Conservation (phyloP, 176 grass and related monocot genomes). For the Rhynchospora tenuis region DNA sequence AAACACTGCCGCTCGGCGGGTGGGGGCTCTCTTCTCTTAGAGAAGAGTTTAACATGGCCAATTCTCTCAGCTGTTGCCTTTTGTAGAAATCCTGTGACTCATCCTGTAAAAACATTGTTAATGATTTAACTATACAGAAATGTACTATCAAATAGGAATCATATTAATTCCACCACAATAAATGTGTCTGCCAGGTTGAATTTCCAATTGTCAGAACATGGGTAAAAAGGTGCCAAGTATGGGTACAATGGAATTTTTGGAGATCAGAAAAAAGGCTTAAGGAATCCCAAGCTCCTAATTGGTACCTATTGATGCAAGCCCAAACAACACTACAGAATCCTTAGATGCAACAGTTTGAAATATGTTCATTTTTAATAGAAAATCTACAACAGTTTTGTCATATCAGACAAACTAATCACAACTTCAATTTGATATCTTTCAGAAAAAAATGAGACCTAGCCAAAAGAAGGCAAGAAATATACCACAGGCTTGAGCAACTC, state of each 20-base stretch:
- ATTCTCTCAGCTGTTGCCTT: slow-evolving; percentile 85
- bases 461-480: slow-evolving; percentile 12
- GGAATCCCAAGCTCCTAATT: neutral
- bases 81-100: slow-evolving; percentile 95
- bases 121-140: neutral
- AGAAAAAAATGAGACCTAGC: neutral
- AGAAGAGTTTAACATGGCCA: slow-evolving; percentile 85
- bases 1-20: slow-evolving; percentile 44
- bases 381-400: too few relatives aligned
- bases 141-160: neutral
- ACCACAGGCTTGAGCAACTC: slow-evolving; percentile 95
- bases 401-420: too few relatives aligned
- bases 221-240: neutral
- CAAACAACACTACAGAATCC: neutral
- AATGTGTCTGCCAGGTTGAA: neutral
- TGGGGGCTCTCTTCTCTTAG: slow-evolving; percentile 74
- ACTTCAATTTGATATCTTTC: neutral
- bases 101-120: slow-evolving; percentile 44
- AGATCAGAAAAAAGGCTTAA: neutral
- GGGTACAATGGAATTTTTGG: neutral
- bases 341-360: neutral
- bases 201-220: neutral
- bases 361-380: too few relatives aligned
- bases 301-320: neutral
- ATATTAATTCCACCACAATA: neutral